Evolutionary conservation across 495 filamentous ascomycete genomes (phyloP), one percentile per base, ranked within the genome.

Genomic region (Trichoderma gamsii): DNA sequence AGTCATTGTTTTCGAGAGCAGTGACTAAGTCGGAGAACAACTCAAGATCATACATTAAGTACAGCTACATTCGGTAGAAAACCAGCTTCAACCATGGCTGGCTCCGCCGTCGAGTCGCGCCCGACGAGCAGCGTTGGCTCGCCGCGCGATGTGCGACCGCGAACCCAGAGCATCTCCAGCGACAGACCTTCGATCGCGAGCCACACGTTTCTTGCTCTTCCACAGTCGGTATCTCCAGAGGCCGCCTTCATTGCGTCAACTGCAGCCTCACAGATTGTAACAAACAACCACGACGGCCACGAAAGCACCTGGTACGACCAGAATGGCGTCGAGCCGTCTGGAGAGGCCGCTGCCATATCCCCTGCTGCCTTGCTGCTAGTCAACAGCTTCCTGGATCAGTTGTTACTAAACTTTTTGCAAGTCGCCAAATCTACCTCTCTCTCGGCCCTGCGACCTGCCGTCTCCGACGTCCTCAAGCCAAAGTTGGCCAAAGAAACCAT

Each of bases 331-430:
- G 84, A 89, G 67, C 85, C 86, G 4, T 84, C 85, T 16, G 83
- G 83, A 65, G 86, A 87, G 67, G 84, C 86, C 18, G 91, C 90
- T n/a, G 76, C 89, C 66, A 91, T 97, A 32, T 89, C 92, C 63
- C 84, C 86, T 9, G 84, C 82, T 23, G 92, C 95, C 2, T 81
- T 99, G 64, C 83, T 84, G 41, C 84, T 96, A 4, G 83, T 97
- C 76, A 99, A 99, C 75, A 85, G 87, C 66, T 98, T 99, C 77
- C 86, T 99, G 64, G 96, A 99, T 74, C 92, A 97, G 72, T 82
- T 98, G 1, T 82, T 99, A 3, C 96, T 90, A 81, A 93, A 90
- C 73, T 89, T 98, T 70, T 86, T 99, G 15, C 85, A 87, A 25
- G 79, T 86, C 16, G 87, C 95, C 3, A 90, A 90, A 70, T 93